phyloP scores from a whole-genome alignment of 164 flowering plant species.

The Saururus chinensis region DNA sequence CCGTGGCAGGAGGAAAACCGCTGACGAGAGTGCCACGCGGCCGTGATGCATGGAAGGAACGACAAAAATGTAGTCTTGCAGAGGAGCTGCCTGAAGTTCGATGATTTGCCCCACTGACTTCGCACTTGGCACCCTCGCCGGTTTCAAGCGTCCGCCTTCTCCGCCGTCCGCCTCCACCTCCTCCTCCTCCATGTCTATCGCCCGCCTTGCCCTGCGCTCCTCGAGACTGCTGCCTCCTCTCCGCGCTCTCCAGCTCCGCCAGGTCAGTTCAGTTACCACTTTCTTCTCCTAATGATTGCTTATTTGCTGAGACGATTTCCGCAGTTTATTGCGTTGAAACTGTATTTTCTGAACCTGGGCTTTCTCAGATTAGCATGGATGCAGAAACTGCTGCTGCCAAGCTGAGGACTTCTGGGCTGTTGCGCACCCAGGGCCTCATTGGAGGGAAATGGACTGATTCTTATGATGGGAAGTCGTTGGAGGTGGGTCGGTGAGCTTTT shows the following conservation, averaged over 20 bases:
- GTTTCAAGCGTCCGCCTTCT: no score
- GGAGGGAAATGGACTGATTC: slow-evolving; percentile 89
- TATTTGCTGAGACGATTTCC: not conserved
- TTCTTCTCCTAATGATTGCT: not conserved
- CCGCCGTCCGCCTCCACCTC: no score
- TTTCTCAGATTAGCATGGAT: slow-evolving; percentile 46
- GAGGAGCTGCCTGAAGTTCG: no score
- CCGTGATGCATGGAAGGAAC: no score
- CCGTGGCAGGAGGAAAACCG: no score
- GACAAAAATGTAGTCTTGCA: no score
- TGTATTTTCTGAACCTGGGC: not conserved
- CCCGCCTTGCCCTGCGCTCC: not conserved
- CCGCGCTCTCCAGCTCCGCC: not conserved
- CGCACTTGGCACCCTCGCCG: no score
- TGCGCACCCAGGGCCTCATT: slow-evolving; percentile 64
- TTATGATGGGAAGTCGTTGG: slow-evolving; percentile 59
- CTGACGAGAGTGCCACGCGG: no score
- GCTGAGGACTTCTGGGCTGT: slow-evolving; percentile 41
- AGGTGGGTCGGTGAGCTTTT: slow-evolving; percentile 28
- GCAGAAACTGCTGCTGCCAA: slow-evolving; percentile 30
- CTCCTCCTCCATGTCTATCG: not conserved
- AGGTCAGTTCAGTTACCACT: not conserved
- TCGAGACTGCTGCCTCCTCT: not conserved
- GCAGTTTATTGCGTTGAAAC: not conserved
- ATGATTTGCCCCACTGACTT: no score